Conservation (phyloP, 2,329 filamentous ascomycete species). For the Alternaria sp. region DNA sequence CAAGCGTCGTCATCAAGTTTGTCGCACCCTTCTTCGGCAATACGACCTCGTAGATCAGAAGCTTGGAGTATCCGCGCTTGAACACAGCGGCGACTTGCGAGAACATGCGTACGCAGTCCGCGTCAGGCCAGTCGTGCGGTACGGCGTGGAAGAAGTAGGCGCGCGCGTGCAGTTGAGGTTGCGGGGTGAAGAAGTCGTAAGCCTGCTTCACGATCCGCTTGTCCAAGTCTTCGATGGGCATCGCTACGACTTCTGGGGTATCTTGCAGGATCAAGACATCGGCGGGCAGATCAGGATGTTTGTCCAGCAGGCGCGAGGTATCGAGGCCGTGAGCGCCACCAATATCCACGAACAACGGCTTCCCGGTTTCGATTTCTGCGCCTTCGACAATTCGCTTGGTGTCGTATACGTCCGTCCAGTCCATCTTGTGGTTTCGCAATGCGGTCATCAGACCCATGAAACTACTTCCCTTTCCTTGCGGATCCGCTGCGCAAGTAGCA, state of each 20-base stretch:
- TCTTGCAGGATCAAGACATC: constrained; percentile 4
- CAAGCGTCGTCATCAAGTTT: constrained; percentile 4
- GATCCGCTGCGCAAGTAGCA: constrained; percentile 1
- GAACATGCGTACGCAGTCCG: constrained; percentile 4
- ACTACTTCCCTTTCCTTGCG: constrained; percentile 9
- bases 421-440: constrained; percentile 5
- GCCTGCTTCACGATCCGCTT: constrained; percentile 4
- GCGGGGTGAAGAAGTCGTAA: constrained; percentile 9
- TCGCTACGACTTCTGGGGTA: constrained; percentile 1
- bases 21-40: constrained; percentile 5
- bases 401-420: constrained; percentile 8
- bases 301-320: neutral
- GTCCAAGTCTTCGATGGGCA: neutral
- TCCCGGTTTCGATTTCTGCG: neutral
- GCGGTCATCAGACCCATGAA: constrained; percentile 2
- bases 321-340: constrained; percentile 3
- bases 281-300: neutral
- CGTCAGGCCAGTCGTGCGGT: constrained; percentile 2
- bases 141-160: constrained; percentile 5
- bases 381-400: neutral
- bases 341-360: constrained; percentile 2
- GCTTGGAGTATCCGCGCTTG: constrained; percentile 2
- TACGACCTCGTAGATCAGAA: constrained; percentile 6
- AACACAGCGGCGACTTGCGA: constrained; percentile 1
- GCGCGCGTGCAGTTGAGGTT: constrained; percentile 1